Base-by-base conservation (phyloP, 495 filamentous ascomycete species). In the Podospora conica region DNA sequence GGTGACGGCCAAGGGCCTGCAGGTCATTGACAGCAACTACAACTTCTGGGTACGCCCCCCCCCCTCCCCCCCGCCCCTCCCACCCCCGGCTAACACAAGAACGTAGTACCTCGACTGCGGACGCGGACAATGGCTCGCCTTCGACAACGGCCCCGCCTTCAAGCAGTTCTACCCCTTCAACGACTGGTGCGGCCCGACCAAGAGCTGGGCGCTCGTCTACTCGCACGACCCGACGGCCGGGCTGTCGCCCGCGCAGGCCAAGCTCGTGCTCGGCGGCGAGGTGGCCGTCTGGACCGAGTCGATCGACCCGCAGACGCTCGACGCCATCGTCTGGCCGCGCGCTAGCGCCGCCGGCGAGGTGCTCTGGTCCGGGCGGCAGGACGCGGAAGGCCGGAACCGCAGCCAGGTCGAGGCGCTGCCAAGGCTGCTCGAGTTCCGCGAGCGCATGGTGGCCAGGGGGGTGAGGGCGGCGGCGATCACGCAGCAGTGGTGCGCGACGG, bases 141-240 rank as follows among this genome's bases (percentile, higher is more conserved):
- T 89, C 62, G 74, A 69, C 24, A 80, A 81, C 58, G 81, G 80
- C 31, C 74, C 73, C 1, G 69, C 77, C 12, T 79, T 79, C 68
- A 24, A 71, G 10, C 63, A 73, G 11, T 83, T 77, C 75, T 91
- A 80, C 68, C 91, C 91, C 7, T 94, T 87, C 80, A 74, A 77
- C 65, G 91, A 94, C 76, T 95, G 91, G 78, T 95, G 91, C 76
- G 75, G 73, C 5, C 91, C 91, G 21, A 75, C 75, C 73, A 90
- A 95, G 77, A 86, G 81, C 75, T 95, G 91, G 91, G 82, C 85
- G n/a, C 77, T 88, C 59, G 83, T 92, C 65, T 94, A 95, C 80
- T 83, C 86, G 53, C 88, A 91, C 75, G 87, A 93, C 69, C 91
- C 91, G 3, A 78, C 84, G 12, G 79, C 71, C n/a, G 81, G 80